Evolutionary conservation across 2,329 filamentous ascomycete species (phyloP).

Genomic region (Neodidymelliopsis sp.): DNA sequence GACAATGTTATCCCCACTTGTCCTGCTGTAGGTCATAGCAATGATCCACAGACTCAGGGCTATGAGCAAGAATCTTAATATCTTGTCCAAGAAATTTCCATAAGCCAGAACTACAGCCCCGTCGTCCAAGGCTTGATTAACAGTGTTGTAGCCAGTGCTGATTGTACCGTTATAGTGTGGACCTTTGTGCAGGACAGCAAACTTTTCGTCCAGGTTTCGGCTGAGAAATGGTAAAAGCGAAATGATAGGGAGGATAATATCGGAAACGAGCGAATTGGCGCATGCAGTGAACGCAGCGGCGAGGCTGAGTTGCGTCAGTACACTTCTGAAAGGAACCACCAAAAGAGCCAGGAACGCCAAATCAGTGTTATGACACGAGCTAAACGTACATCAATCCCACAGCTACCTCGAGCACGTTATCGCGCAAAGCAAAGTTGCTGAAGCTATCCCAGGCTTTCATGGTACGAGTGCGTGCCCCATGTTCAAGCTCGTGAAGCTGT

Average conservation of each 20-base stretch:
- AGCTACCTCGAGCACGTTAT: conserved; percentile 78
- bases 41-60: conserved; percentile 71
- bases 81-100: conserved; percentile 71
- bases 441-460: conserved; percentile 68
- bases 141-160: conserved; percentile 71
- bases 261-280: conserved; percentile 74
- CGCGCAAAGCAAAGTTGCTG: conserved; percentile 74
- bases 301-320: conserved; percentile 56
- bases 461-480: conserved; percentile 53
- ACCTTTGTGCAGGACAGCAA: conserved; percentile 69
- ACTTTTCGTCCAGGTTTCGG: conserved; percentile 77
- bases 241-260: conserved; percentile 73
- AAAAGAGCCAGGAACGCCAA: too few species aligned
- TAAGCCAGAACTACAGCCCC: conserved; percentile 77
- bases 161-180: conserved; percentile 53
- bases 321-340: too few species aligned
- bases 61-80: conserved; percentile 71
- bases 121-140: conserved; percentile 72
- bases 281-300: conserved; percentile 75
- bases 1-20: conserved; percentile 72
- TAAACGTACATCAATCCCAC: conserved; percentile 76
- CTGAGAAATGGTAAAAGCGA: conserved; percentile 73
- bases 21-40: conserved; percentile 67
- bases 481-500: conserved; percentile 58
- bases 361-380: too few species aligned